These are phyloP conservation scores for Fusarium sp. DNA, from an alignment of 2,329 filamentous ascomycete species.

Conservation along the genomic window DNA sequence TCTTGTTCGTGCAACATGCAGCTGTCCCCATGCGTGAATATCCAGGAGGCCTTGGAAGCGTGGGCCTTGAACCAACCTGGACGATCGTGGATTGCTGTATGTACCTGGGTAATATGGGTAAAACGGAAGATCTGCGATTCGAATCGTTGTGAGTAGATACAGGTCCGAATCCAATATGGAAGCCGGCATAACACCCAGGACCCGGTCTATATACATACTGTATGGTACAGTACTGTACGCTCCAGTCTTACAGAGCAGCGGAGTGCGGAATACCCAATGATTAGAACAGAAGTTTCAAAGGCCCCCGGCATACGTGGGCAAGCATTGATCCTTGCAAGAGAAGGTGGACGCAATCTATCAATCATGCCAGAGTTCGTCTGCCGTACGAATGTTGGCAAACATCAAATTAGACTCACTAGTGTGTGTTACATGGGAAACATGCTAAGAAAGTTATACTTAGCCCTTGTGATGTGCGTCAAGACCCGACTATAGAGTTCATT, in stretches of 20 bases:
- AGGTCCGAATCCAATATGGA: background rate
- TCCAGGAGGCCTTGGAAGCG: conserved; percentile 18
- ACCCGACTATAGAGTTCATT: background rate
- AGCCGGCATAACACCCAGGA: conserved; percentile 25
- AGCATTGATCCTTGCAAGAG: conserved; percentile 14
- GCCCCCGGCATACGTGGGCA: conserved; percentile 8
- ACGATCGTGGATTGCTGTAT: conserved; percentile 12
- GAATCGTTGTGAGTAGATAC: conserved; percentile 12
- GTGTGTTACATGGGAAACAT: background rate
- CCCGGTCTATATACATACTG: conserved; percentile 24
- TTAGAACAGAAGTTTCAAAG: conserved; percentile 12
- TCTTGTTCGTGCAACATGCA: conserved; percentile 37
- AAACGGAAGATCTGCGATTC: conserved; percentile 30
- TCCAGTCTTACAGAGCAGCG: conserved; percentile 1
- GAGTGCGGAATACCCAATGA: conserved; percentile 4
- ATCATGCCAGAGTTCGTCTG: conserved; percentile 5
- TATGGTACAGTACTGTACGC: background rate
- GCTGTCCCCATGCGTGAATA: conserved; percentile 35
- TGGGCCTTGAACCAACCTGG: conserved; percentile 21
- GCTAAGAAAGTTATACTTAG: background rate
- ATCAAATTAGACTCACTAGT: conserved; percentile 12
- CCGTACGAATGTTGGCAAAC: background rate
- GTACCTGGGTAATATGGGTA: conserved; percentile 15
- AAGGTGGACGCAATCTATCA: conserved; percentile 3
- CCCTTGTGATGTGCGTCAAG: background rate